Percentiles rank a stretch among this genome's conserved stretches.
These are phyloP conservation scores for Candida pini DNA, from an alignment of 805 yeast species.

Conservation along the genomic window DNA sequence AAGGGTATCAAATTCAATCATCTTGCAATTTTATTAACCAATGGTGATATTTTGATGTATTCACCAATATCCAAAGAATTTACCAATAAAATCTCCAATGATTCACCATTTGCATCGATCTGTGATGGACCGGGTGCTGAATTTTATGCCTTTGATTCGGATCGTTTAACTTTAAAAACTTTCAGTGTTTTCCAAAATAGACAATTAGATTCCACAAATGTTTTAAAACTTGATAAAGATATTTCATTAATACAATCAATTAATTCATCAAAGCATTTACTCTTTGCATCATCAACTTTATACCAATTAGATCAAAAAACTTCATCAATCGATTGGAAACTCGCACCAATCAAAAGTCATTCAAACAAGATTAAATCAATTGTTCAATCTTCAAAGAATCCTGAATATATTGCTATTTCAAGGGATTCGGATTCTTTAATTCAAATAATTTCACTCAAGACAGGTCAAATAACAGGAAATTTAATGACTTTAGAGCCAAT, in stretches of 20 bases:
- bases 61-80: conserved; percentile 38
- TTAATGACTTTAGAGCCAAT: conserved; percentile 31
- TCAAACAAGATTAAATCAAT: conserved; percentile 30
- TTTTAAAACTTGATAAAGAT: conserved; percentile 15
- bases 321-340: conserved; percentile 28
- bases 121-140: conserved; percentile 20
- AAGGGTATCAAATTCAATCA: conserved; percentile 8
- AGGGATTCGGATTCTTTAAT: conserved; percentile 27
- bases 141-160: conserved; percentile 27
- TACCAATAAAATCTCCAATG: conserved; percentile 32
- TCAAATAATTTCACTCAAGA: conserved; percentile 29
- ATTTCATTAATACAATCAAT: conserved; percentile 11
- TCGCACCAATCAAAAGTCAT: conserved; percentile 29
- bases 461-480: conserved; percentile 26
- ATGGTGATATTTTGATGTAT: conserved; percentile 37
- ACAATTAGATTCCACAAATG: conserved; percentile 14
- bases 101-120: conserved; percentile 21
- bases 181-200: conserved; percentile 20
- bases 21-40: conserved; percentile 19
- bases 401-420: conserved; percentile 31
- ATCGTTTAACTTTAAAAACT: conserved; percentile 19
- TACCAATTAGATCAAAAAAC: conserved; percentile 24
- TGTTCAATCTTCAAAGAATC: conserved; percentile 26
- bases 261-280: conserved; percentile 6
- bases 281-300: conserved; percentile 27